These are phyloP conservation scores for Rubia yunnanensis DNA, from an alignment of 257 asterid species.

Conservation along the genomic window DNA sequence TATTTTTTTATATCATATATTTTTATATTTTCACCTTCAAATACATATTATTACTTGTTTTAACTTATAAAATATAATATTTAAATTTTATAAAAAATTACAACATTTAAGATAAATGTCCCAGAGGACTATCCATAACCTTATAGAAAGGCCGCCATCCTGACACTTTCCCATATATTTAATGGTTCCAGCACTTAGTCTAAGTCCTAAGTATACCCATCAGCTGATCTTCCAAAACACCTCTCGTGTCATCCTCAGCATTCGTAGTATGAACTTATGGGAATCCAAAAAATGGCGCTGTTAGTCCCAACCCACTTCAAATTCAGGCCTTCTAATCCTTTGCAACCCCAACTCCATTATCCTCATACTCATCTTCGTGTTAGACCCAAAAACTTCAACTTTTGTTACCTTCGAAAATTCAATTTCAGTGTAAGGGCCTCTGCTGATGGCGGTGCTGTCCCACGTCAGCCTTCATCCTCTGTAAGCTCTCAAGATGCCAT, in stretches of 20 bases:
- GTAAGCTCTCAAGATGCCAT: conserved; percentile 26
- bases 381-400: conserved; percentile 10
- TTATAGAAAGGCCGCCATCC: no score
- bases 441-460: conserved; percentile 37
- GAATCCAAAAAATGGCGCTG: conserved; percentile 26
- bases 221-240: background rate
- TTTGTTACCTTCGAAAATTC: conserved; percentile 4
- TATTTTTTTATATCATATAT: no score
- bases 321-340: conserved; percentile 34
- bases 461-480: conserved; percentile 32
- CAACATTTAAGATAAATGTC: no score
- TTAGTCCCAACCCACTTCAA: conserved; percentile 35
- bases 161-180: no score
- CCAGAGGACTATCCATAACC: no score
- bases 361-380: conserved; percentile 22
- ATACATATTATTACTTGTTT: no score
- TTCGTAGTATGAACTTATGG: background rate
- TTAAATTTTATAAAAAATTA: no score
- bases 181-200: no score
- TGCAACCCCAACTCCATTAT: conserved; percentile 14
- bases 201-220: no score
- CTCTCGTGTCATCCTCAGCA: background rate
- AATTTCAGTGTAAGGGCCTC: conserved; percentile 37
- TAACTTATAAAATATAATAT: no score
- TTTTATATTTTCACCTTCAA: no score